Evolutionary conservation across 257 asterid species (phyloP).

Genomic region (Coffea canephora): DNA sequence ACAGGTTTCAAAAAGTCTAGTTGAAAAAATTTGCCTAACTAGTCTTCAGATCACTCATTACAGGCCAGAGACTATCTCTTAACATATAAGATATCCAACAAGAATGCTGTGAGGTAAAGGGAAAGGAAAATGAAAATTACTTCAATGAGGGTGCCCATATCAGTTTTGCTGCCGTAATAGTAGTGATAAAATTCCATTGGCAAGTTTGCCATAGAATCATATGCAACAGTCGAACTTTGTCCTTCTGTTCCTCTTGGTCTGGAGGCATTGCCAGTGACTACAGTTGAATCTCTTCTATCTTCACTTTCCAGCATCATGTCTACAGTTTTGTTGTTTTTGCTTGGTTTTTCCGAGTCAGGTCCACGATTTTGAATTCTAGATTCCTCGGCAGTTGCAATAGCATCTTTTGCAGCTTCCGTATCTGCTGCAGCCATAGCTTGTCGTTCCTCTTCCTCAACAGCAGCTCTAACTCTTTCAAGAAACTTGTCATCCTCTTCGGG

Average conservation of each 20-base stretch:
- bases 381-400: constrained; percentile 77
- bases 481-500: constrained; percentile 98
- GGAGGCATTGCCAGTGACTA: constrained; percentile 36
- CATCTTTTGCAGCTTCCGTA: constrained; percentile 81
- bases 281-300: constrained; percentile 17
- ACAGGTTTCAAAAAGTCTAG: not conserved
- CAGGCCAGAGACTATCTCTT: not conserved
- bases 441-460: constrained; percentile 96
- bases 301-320: constrained; percentile 33
- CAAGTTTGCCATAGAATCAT: constrained; percentile 55
- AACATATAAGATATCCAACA: not conserved
- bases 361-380: constrained; percentile 44
- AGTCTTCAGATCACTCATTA: not conserved
- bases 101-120: constrained; percentile 5
- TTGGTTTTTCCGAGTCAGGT: constrained; percentile 32
- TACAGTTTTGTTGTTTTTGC: constrained; percentile 22
- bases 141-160: constrained; percentile 97
- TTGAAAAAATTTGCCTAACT: not conserved
- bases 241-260: constrained; percentile 28
- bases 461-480: constrained; percentile 91
- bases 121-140: constrained; percentile 32
- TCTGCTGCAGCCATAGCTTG: constrained; percentile 74
- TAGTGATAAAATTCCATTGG: constrained; percentile 96
- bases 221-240: constrained; percentile 42
- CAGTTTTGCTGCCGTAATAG: constrained; percentile 89